Evolutionary conservation across 228 moss, liverwort and hornwort species (phyloP), one percentile per base, ranked within the genome.

Genomic region (Sphagnum magellanicum): DNA sequence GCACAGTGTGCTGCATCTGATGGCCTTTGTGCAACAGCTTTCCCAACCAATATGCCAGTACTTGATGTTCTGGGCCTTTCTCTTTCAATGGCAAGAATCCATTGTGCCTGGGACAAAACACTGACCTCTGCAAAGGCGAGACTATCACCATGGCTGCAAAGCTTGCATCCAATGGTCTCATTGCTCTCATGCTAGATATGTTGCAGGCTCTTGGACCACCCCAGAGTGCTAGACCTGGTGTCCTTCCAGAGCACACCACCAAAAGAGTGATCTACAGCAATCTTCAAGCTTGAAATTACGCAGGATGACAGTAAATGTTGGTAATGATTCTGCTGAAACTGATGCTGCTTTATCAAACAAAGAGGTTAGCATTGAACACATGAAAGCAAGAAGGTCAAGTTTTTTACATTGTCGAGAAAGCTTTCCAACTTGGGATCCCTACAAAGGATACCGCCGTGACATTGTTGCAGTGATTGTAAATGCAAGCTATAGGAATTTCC

Each of bases 381-480:
- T 3, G 32, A 2, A 32, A 32, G 32, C 3, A 32, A 32, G 32
- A 32, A 32, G 32, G 32, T 32, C 32, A 32, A 3, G 32, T 32
- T 32, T 32, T 32, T 2, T 32, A 32, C 32, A 3, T 32, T 12
- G 61, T n/a, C 48, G 16, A 6, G 80, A 69, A 10, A n/a, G 5
- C 11, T 82, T 84, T 66, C 91, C 91, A 7, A 61, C 50, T 47
- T 79, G 64, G 63, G 79, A 86, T 70, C 74, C 76, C 5, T 98
- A 90, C 64, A 55, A 65, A 8, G 98, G 98, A 10, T 98, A 98
- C 72, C 83, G 98, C 57, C 85, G 98, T 68, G 98, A 98, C 66
- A 63, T 98, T 59, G 87, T 98, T 60, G 93, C 93, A 8, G 90
- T 90, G 66, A 81, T 98, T 67, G 98, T 85, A 16, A 98, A 89